Evolutionary conservation across 179 eudicot genomes (phyloP), one percentile per base, ranked within the genome.

Genomic region (Gypsophila paniculata): DNA sequence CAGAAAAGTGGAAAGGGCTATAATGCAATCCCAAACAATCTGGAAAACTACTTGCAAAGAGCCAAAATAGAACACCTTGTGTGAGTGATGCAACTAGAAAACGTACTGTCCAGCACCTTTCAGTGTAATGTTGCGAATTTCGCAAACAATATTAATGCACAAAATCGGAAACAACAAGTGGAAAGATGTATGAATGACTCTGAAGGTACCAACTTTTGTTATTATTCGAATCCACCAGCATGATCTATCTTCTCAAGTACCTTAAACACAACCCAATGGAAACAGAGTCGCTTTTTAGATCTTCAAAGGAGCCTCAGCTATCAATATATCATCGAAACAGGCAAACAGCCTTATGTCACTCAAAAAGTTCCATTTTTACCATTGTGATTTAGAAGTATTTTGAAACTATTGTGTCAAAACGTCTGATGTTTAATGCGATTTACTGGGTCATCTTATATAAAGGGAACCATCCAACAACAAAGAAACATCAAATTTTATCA

Each of bases 1-100:
- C 82, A 81, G 65, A 84, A 84, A 73, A 80, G 66, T 19, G 46
- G n/a, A 70, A 67, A 67, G 19, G 38, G 23, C 3, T 67, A 48
- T 17, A 67, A 48, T 6, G 39, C 58, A 48, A 22, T 17, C 58
- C 22, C 46, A 7, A 49, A 49, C 21, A 22, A 49, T 49, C n/a
- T 66, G 38, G 71, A 25, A 42, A 63, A 65, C 38, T 8, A 68
- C 65, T 21, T 57, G 29, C 68, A 66, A 48, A 58, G 44, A 29
- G 70, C 18, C n/a, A 65, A 71, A 44, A 59, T 5, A 70, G 23
- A 71, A 23, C 46, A 58, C 49, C 18, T 39, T 60, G n/a, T 49
- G 25, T 46, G 4, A 60, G 22, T 60, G 61, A 49, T 46, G 60
- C 62, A 61, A 42, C 59, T 49, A 11, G 53, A 34, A 52, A 29